Conservation (phyloP, 805 yeast species). For the Wickerhamomyces rabaulensis region DNA sequence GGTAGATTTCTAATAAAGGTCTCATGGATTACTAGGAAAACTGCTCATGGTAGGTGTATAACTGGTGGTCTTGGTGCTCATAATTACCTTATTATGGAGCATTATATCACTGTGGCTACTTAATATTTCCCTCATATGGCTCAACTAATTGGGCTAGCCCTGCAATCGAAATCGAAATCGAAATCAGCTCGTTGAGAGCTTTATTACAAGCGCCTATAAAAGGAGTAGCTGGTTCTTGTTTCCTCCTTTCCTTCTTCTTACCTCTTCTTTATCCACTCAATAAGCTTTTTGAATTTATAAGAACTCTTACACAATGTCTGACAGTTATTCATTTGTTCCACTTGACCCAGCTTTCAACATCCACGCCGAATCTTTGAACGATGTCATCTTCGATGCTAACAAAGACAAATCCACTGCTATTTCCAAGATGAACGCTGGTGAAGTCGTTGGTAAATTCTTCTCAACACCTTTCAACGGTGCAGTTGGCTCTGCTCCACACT, state of each 20-base stretch:
- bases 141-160: neutral
- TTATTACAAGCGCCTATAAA: neutral
- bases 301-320: neutral
- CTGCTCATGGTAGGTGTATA: neutral
- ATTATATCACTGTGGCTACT: too few species aligned
- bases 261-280: neutral
- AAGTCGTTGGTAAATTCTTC: neutral
- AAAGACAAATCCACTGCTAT: neutral
- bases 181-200: neutral
- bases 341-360: neutral
- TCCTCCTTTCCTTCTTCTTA: neutral
- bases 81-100: too few species aligned
- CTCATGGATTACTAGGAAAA: neutral
- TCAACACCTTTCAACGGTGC: neutral
- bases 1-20: conserved; percentile 6
- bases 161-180: neutral
- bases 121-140: too few species aligned
- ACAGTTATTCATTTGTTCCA: neutral
- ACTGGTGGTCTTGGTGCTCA: too few species aligned
- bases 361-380: neutral
- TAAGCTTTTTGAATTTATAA: neutral
- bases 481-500: neutral
- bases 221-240: neutral
- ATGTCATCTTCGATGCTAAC: neutral
- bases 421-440: neutral